Evolutionary conservation across 2,329 filamentous ascomycete species (phyloP), one percentile per base, ranked within the genome.

Genomic region (Fusarium chuoi): DNA sequence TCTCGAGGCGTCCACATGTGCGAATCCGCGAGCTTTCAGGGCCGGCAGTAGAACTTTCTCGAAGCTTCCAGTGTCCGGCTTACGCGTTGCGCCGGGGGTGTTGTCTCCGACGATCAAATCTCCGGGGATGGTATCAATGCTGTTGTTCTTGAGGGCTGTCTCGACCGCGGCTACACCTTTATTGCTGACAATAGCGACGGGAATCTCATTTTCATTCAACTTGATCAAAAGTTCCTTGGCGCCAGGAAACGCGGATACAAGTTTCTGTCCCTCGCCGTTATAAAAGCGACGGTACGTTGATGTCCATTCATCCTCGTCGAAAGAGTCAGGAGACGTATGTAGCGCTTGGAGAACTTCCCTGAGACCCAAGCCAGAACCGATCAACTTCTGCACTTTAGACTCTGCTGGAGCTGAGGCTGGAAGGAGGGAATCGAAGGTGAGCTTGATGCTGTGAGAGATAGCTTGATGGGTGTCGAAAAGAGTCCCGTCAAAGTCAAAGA

Each of bases 401-500:
- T 61, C 46, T 5, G 22, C 12, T 5, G 54, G 63, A 1, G 36
- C n/a, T 5, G 54, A 68, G 6, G 15, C 26, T 4, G 54, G 65
- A 1, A 68, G 46, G 1, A 68, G 39, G 0, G 15, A n/a, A 5
- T 62, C 41, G 10, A 68, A 68, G 1, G 65, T 52, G 24, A 41
- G 28, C 26, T 38, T 68, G 35, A 68, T 68, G 36, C 62, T 68
- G 15, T 67, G 62, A 12, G 42, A 54, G 14, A 68, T 68, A 24
- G 62, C 65, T 17, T 26, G 52, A 52, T 68, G 62, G 9, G 65
- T 67, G 7, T 67, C 41, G 24, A 68, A 68, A 22, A 68, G 54
- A 22, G 65, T 68, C 1, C 54, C 65, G 2, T 67, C 65, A 18
- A 68, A 68, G 28, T 68, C 63, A 4, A 68, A 68, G 4, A 68